phyloP scores from a whole-genome alignment of 2,329 filamentous ascomycete genomes.

The Periconia sp. region DNA sequence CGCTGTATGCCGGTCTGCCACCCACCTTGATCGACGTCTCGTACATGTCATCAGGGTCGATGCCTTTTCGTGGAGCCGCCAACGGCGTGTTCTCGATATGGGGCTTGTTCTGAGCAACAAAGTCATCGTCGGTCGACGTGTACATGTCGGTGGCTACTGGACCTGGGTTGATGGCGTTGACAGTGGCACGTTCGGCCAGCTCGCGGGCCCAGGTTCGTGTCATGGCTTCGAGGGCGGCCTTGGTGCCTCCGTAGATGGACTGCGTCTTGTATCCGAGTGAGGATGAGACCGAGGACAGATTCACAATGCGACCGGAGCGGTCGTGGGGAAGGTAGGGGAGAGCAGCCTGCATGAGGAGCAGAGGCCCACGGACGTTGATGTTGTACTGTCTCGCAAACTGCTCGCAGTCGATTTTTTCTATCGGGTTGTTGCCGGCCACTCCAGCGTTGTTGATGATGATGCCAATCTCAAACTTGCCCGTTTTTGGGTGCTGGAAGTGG shows the following conservation, averaged over 20 bases:
- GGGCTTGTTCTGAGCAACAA: conserved; percentile 61
- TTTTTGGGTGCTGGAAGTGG: conserved; percentile 58
- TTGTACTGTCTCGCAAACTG: conserved; percentile 74
- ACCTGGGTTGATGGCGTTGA: conserved; percentile 68
- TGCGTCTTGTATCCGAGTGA: conserved; percentile 61
- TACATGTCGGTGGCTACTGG: conserved; percentile 68
- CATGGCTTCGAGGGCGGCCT: conserved; percentile 69
- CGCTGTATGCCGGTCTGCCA: conserved; percentile 61
- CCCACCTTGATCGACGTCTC: conserved; percentile 50
- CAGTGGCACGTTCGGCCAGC: conserved; percentile 62
- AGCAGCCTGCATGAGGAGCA: conserved; percentile 75
- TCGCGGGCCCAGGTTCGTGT: conserved; percentile 69
- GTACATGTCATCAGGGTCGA: conserved; percentile 62
- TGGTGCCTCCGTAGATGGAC: conserved; percentile 66
- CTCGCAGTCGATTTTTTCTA: conserved; percentile 62
- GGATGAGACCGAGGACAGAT: conserved; percentile 61
- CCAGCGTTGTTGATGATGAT: conserved; percentile 90
- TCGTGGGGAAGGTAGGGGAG: conserved; percentile 69
- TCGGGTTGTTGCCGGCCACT: conserved; percentile 62
- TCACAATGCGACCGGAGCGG: conserved; percentile 66
- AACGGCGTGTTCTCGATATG: conserved; percentile 67
- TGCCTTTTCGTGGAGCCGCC: conserved; percentile 59
- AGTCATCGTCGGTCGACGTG: conserved; percentile 56
- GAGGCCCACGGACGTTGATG: conserved; percentile 79
- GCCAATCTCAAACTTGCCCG: conserved; percentile 68